phyloP scores from a whole-genome alignment of 495 filamentous ascomycete genomes.

The Tetracladium marchalianum region DNA sequence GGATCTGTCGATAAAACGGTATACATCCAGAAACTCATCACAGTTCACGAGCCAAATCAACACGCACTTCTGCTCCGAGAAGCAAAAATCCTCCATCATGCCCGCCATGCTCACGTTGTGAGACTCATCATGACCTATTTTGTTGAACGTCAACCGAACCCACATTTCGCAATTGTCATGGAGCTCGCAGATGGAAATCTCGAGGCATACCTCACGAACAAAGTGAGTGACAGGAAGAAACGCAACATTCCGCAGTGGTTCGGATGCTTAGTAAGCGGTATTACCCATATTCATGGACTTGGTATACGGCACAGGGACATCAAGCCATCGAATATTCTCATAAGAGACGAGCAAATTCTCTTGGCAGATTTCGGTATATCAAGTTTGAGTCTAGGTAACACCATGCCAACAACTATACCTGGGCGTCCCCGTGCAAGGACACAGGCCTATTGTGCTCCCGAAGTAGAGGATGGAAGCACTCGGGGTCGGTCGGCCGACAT shows the following conservation, averaged over 20 bases:
- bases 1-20: too few species aligned
- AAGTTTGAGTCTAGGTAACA: neutral
- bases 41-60: neutral
- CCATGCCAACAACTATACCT: neutral
- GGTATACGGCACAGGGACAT: conserved; percentile 31
- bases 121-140: neutral
- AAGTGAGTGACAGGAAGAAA: too few species aligned
- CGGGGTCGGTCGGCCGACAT: conserved; percentile 27
- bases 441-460: conserved; percentile 29
- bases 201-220: neutral
- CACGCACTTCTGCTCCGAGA: neutral
- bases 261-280: conserved; percentile 25
- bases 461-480: conserved; percentile 15
- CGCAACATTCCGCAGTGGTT: too few species aligned
- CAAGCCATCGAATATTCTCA: conserved; percentile 32
- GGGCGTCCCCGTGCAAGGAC: neutral
- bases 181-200: neutral
- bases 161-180: neutral
- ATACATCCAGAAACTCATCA: too few species aligned
- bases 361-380: conserved; percentile 28
- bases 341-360: conserved; percentile 22
- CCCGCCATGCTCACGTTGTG: neutral
- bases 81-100: neutral
- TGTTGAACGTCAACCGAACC: neutral
- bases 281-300: conserved; percentile 26